These are phyloP conservation scores for Trifolium pratense DNA, from an alignment of 306 rosid species.

Conservation along the genomic window DNA sequence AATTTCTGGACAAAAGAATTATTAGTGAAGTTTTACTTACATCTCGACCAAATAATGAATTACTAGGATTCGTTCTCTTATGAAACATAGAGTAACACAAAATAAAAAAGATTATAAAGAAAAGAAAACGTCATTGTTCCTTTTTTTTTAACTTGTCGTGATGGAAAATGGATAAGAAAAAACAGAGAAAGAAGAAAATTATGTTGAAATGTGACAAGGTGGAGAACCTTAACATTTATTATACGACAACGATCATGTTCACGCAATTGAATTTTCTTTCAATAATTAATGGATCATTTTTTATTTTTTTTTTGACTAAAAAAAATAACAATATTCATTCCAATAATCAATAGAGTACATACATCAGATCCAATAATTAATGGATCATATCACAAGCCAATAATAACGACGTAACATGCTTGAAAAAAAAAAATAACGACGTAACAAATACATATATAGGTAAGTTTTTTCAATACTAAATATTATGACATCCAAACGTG, in stretches of 20 bases:
- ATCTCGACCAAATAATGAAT: too few relatives aligned
- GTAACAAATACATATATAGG: not conserved
- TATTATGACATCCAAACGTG: too few relatives aligned
- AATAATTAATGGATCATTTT: not conserved
- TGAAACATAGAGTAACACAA: too few relatives aligned
- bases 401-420: too few relatives aligned
- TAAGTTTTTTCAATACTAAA: not conserved
- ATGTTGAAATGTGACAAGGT: not conserved
- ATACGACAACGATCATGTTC: not conserved
- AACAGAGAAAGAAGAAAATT: not conserved
- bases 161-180: not conserved
- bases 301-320: too few relatives aligned
- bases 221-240: not conserved
- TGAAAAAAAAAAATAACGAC: not conserved
- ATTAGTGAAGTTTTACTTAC: too few relatives aligned
- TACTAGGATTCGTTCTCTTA: too few relatives aligned
- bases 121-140: not conserved
- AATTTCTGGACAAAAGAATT: too few relatives aligned
- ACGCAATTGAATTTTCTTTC: not conserved
- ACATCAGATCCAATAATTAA: too few relatives aligned
- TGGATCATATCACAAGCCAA: not conserved
- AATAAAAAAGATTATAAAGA: too few relatives aligned
- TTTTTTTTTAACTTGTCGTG: constrained; percentile 9
- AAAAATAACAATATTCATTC: too few relatives aligned
- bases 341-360: too few relatives aligned